Conservation (phyloP, 257 asterid species). For the Primulina eburnea region DNA sequence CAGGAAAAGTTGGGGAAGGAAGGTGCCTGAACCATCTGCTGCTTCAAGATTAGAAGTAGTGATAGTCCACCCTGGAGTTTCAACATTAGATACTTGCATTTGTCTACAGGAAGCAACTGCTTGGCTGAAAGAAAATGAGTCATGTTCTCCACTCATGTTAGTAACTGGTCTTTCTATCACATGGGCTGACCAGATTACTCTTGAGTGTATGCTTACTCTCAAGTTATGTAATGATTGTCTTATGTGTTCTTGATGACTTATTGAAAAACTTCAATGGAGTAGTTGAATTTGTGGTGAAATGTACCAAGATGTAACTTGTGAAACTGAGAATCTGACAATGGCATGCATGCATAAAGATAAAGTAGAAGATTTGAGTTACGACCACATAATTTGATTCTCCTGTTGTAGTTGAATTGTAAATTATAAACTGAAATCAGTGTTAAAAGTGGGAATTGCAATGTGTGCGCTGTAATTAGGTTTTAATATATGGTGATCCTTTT, state of each 20-base stretch:
- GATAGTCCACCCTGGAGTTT: too few relatives aligned
- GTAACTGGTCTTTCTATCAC: neutral
- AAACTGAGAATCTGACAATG: neutral
- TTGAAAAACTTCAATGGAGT: too few relatives aligned
- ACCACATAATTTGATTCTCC: neutral
- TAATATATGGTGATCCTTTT: neutral
- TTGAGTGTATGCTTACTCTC: too few relatives aligned
- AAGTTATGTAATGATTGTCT: too few relatives aligned
- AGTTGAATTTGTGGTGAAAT: neutral
- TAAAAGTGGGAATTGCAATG: neutral
- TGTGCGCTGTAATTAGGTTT: neutral
- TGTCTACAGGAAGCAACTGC: neutral
- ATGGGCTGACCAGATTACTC: neutral
- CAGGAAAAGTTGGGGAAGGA: neutral
- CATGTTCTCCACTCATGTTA: neutral
- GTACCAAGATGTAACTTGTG: neutral
- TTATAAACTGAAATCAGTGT: neutral
- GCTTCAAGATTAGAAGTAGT: too few relatives aligned
- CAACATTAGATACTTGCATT: neutral
- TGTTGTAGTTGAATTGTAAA: neutral
- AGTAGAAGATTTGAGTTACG: neutral
- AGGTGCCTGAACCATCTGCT: neutral
- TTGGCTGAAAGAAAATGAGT: neutral
- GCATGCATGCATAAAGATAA: neutral
- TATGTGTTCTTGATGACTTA: too few relatives aligned